Evolutionary conservation across 164 flowering plant genomes (phyloP).

Genomic region (Brasenia schreberi): DNA sequence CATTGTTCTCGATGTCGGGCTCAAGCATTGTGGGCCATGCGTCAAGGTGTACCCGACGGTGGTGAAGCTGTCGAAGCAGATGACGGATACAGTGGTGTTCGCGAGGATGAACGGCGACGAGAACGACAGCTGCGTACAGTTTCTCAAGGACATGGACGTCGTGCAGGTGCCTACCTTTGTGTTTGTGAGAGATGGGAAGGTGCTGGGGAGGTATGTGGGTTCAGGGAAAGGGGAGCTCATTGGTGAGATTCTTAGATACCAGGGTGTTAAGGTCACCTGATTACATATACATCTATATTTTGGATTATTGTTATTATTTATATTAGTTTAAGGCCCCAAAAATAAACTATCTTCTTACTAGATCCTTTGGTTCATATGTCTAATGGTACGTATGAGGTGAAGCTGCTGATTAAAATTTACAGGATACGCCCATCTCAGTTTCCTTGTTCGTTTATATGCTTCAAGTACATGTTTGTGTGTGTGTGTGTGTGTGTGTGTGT

Average conservation of each 20-base stretch:
- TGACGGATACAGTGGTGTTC: conserved; percentile 68
- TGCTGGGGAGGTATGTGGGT: conserved; percentile 82
- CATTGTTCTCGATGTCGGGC: conserved; percentile 80
- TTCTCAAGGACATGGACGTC: conserved; percentile 79
- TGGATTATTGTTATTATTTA: too few relatives aligned
- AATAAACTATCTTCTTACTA: too few relatives aligned
- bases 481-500: too few relatives aligned
- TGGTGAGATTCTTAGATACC: conserved; percentile 91
- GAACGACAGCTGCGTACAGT: conserved; percentile 87
- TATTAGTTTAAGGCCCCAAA: too few relatives aligned
- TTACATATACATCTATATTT: too few relatives aligned
- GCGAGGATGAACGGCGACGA: conserved; percentile 98
- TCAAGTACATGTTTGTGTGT: too few relatives aligned
- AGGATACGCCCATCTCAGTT: too few relatives aligned
- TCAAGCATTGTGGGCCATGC: conserved; percentile 97
- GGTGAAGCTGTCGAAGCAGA: conserved; percentile 64
- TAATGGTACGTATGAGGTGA: too few relatives aligned
- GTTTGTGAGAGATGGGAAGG: conserved; percentile 77
- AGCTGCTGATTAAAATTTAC: too few relatives aligned
- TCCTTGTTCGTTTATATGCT: too few relatives aligned
- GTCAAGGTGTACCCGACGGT: conserved; percentile 96
- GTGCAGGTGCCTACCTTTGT: conserved; percentile 86
- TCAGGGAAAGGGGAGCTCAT: conserved; percentile 95
- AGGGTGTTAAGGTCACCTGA: conserved; percentile 83
- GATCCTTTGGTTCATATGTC: too few relatives aligned